A percentile compares a stretch with the other conserved stretches of the same genome.
phyloP scores from a whole-genome alignment of 2,329 filamentous ascomycete species.

The Paraphaeosphaeria sporulosa region DNA sequence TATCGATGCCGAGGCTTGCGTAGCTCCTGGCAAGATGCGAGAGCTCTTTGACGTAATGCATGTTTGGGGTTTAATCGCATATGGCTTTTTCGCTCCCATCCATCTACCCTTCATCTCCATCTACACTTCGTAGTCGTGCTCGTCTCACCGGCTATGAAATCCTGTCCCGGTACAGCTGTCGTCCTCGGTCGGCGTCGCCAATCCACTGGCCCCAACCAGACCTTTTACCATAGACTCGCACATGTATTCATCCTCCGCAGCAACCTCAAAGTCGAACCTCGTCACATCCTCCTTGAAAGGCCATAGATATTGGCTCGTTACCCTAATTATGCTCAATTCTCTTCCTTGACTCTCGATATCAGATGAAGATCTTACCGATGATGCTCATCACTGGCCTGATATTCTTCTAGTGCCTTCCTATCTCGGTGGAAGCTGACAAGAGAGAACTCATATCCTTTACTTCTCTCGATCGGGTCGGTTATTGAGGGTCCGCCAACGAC shows the following conservation, averaged over 20 bases:
- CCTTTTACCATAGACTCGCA: slow-evolving; percentile 8
- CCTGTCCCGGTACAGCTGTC: not conserved
- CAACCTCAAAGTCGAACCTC: slow-evolving; percentile 64
- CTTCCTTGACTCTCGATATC: not conserved
- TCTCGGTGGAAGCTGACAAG: slow-evolving; percentile 62
- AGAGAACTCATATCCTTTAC: slow-evolving; percentile 62
- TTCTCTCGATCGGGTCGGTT: slow-evolving; percentile 60
- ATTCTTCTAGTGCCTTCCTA: slow-evolving; percentile 56
- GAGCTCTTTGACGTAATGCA: not conserved
- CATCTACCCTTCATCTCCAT: not conserved
- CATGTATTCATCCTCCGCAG: slow-evolving; percentile 47
- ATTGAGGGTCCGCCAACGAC: slow-evolving; percentile 62
- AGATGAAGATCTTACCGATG: slow-evolving; percentile 48
- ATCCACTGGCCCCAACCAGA: not conserved
- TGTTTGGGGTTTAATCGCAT: not conserved
- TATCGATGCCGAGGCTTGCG: not conserved
- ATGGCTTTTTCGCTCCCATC: not conserved
- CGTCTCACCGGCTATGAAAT: too few species aligned
- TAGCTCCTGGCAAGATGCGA: not conserved
- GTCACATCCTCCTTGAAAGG: slow-evolving; percentile 62
- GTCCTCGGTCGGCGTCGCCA: not conserved
- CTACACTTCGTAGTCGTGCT: not conserved
- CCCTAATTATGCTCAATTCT: slow-evolving; percentile 44
- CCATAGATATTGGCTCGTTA: slow-evolving; percentile 60
- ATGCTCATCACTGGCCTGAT: slow-evolving; percentile 63